phyloP scores from a whole-genome alignment of 441 rosid genomes.

The Sinapis alba region DNA sequence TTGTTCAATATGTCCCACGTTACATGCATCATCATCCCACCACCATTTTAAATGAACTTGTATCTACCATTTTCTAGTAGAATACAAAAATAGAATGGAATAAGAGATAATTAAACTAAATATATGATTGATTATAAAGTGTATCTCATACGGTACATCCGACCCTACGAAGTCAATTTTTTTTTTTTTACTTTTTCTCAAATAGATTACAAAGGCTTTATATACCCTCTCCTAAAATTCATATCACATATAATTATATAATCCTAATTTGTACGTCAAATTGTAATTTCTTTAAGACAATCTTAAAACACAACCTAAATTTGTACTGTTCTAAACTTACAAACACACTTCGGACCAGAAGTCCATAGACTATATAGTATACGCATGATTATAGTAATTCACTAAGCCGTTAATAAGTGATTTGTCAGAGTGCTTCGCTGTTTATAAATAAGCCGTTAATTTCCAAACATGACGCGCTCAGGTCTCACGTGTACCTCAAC shows the following conservation, averaged over 20 bases:
- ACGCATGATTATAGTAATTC: neutral
- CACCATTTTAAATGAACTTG: neutral
- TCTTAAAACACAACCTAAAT: neutral
- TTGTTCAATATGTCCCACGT: conserved; percentile 14
- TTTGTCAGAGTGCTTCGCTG: conserved; percentile 39
- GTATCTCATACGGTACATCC: neutral
- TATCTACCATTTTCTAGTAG: conserved; percentile 9
- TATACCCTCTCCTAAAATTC: neutral
- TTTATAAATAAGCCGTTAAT: conserved; percentile 11
- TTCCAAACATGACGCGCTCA: conserved; percentile 22
- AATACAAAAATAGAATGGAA: conserved; percentile 8
- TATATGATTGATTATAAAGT: neutral
- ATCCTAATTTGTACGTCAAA: neutral
- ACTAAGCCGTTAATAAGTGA: conserved; percentile 9
- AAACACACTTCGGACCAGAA: neutral
- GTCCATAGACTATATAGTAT: neutral
- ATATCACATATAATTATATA: neutral
- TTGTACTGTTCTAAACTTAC: neutral
- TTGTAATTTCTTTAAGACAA: neutral
- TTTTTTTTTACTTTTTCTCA: neutral
- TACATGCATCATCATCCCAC: conserved; percentile 32
- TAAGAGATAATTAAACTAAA: neutral
- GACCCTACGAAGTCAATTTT: neutral
- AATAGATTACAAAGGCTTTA: neutral
- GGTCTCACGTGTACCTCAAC: conserved; percentile 8